phyloP scores from a whole-genome alignment of 495 filamentous ascomycete species.

The Xylaria grammica region DNA sequence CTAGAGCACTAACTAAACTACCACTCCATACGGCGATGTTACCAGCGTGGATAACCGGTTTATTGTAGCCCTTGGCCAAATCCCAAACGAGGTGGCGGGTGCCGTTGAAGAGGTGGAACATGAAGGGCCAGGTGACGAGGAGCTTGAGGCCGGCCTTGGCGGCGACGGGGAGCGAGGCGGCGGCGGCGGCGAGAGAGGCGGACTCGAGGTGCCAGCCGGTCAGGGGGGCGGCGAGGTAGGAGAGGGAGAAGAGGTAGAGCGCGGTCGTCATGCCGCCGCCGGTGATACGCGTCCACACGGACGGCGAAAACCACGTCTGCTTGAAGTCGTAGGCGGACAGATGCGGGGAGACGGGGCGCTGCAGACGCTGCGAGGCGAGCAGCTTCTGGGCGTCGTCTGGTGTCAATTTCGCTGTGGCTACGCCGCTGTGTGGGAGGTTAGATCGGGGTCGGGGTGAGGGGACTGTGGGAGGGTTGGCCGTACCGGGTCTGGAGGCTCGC shows the following conservation, averaged over 20 bases:
- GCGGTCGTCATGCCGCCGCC: slow-evolving; percentile 71
- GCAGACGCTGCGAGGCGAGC: slow-evolving; percentile 82
- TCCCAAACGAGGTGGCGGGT: slow-evolving; percentile 92
- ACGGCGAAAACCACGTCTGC: slow-evolving; percentile 79
- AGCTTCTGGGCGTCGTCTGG: slow-evolving; percentile 66
- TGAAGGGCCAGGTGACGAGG: slow-evolving; percentile 77
- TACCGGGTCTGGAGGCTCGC: slow-evolving; percentile 62
- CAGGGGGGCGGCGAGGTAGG: slow-evolving; percentile 82
- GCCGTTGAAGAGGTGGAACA: slow-evolving; percentile 85
- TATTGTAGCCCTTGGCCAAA: slow-evolving; percentile 68
- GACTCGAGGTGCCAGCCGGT: slow-evolving; percentile 87
- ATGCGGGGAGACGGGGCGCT: slow-evolving; percentile 87
- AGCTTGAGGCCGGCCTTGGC: slow-evolving; percentile 77
- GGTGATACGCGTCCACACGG: slow-evolving; percentile 78
- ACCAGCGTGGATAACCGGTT: slow-evolving; percentile 71
- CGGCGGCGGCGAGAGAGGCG: slow-evolving; percentile 75
- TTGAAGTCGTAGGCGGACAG: slow-evolving; percentile 86
- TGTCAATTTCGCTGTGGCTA: slow-evolving; percentile 64
- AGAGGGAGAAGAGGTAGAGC: slow-evolving; percentile 82
- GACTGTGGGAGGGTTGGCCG: slow-evolving; percentile 16
- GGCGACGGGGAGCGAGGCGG: slow-evolving; percentile 71
- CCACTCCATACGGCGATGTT: slow-evolving; percentile 78
- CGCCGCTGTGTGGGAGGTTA: slow-evolving; percentile 45
- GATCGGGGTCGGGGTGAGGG: background rate
- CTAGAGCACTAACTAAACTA: slow-evolving; percentile 65